Conservation (phyloP, 1,284 basidiomycete species). For the Cystobasidium pallidum region DNA sequence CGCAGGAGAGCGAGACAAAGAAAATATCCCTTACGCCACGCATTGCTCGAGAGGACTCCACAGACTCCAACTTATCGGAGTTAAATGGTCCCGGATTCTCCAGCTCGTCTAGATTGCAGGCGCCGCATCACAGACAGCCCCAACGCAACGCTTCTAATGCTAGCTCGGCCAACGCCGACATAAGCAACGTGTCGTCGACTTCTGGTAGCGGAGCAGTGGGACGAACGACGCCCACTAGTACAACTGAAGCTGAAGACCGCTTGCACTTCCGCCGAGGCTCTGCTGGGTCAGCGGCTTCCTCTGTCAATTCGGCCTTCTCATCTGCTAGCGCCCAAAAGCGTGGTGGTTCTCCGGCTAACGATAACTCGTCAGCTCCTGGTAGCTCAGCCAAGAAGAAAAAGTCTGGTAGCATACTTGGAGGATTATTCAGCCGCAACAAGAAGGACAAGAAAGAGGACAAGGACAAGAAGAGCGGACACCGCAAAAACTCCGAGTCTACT, state of each 20-base stretch:
- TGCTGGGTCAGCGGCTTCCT: constrained; percentile 31
- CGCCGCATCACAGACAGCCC: background rate
- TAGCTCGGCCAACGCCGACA: constrained; percentile 15
- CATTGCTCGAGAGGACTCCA: constrained; percentile 61
- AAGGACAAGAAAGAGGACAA: constrained; percentile 71
- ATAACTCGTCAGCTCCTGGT: background rate
- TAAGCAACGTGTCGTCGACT: constrained; percentile 18
- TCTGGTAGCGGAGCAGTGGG: constrained; percentile 9
- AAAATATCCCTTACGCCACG: constrained; percentile 75
- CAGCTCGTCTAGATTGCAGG: background rate
- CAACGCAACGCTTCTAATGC: constrained; percentile 1
- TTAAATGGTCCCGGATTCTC: background rate
- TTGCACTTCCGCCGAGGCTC: constrained; percentile 38
- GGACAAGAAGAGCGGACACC: constrained; percentile 59
- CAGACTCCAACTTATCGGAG: constrained; percentile 39
- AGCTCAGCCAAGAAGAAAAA: constrained; percentile 61
- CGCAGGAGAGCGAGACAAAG: constrained; percentile 64
- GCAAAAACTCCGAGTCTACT: constrained; percentile 32
- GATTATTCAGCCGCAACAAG: constrained; percentile 73
- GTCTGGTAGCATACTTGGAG: constrained; percentile 72
- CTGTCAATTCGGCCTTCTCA: constrained; percentile 22
- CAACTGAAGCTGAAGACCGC: constrained; percentile 2
- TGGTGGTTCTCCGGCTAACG: constrained; percentile 24
- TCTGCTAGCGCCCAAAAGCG: constrained; percentile 29
- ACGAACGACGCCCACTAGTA: background rate